A percentile compares a stretch with the other conserved stretches of the same genome.
These are phyloP conservation scores for Phylloporus rhodoxanthus DNA, from an alignment of 768 basidiomycete genomes.

Conservation along the genomic window DNA sequence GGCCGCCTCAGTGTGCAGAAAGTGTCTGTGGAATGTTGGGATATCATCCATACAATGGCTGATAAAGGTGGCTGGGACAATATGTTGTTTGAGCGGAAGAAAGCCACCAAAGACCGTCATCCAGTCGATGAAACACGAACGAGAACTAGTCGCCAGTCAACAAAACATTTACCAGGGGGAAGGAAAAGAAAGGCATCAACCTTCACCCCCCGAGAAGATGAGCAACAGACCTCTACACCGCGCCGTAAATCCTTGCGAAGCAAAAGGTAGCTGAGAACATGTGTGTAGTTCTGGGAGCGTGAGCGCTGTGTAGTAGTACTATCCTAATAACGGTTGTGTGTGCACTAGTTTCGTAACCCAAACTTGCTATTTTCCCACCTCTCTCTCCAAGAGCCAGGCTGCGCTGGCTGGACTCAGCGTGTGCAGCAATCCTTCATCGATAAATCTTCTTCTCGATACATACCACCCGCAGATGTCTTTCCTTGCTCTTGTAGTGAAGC, in stretches of 20 bases:
- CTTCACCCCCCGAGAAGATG: background rate
- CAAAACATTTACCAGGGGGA: background rate
- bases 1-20: conserved; percentile 87
- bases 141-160: background rate
- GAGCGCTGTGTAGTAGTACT: background rate
- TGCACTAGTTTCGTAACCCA: too few relatives aligned
- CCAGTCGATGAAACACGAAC: background rate
- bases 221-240: conserved; percentile 3
- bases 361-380: conserved; percentile 26
- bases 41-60: conserved; percentile 53
- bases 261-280: conserved; percentile 3
- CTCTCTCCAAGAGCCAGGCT: conserved; percentile 20
- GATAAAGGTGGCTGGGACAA: conserved; percentile 76
- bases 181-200: conserved; percentile 22
- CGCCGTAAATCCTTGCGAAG: conserved; percentile 21
- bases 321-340: too few relatives aligned
- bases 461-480: conserved; percentile 49
- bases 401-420: conserved; percentile 25
- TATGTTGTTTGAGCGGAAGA: conserved; percentile 37
- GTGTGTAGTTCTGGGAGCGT: too few relatives aligned
- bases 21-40: conserved; percentile 62
- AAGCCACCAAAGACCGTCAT: conserved; percentile 7
- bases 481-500: conserved; percentile 54
- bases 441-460: conserved; percentile 9
- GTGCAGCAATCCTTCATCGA: conserved; percentile 13